Percentiles rank a stretch among this genome's conserved stretches.
phyloP scores from a whole-genome alignment of 768 basidiomycete genomes.

The Pholiota microspora region DNA sequence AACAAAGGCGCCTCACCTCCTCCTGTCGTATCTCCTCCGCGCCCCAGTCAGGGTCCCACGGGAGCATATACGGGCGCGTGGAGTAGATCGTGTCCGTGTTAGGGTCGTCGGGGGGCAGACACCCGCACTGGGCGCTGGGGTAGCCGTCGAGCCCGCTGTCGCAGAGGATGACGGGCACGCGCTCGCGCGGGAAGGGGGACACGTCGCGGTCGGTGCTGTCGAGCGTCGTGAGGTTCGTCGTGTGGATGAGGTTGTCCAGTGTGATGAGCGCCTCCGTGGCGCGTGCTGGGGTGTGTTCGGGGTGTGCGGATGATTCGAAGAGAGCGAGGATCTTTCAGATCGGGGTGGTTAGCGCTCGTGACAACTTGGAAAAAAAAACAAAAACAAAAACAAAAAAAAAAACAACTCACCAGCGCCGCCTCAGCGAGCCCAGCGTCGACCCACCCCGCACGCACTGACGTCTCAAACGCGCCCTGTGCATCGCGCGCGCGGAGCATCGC shows the following conservation, averaged over 20 bases:
- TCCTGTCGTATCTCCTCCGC: constrained; percentile 57
- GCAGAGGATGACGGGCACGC: constrained; percentile 48
- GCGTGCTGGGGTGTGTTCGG: constrained; percentile 55
- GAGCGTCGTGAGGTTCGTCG: constrained; percentile 49
- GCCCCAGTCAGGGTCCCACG: constrained; percentile 64
- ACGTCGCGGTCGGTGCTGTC: constrained; percentile 57
- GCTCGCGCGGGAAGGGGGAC: constrained; percentile 44
- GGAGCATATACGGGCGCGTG: constrained; percentile 48
- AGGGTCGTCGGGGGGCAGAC: constrained; percentile 26
- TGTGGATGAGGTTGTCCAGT: constrained; percentile 65
- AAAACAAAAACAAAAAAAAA: no score
- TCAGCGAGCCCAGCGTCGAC: constrained; percentile 67
- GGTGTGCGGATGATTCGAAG: constrained; percentile 76
- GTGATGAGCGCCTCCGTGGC: constrained; percentile 50
- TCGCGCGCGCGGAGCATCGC: constrained; percentile 56
- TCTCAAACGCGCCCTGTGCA: constrained; percentile 54
- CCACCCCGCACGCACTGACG: constrained; percentile 48
- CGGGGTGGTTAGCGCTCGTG: neutral
- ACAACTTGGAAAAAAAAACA: neutral
- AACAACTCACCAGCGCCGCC: constrained; percentile 45
- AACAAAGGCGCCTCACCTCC: constrained; percentile 73
- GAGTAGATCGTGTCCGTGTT: constrained; percentile 34
- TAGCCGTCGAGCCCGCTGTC: constrained; percentile 21
- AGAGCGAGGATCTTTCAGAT: constrained; percentile 64
- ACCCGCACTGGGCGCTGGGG: constrained; percentile 15